phyloP scores from a whole-genome alignment of 2,329 filamentous ascomycete species.

The Taxawa tesnikishii region DNA sequence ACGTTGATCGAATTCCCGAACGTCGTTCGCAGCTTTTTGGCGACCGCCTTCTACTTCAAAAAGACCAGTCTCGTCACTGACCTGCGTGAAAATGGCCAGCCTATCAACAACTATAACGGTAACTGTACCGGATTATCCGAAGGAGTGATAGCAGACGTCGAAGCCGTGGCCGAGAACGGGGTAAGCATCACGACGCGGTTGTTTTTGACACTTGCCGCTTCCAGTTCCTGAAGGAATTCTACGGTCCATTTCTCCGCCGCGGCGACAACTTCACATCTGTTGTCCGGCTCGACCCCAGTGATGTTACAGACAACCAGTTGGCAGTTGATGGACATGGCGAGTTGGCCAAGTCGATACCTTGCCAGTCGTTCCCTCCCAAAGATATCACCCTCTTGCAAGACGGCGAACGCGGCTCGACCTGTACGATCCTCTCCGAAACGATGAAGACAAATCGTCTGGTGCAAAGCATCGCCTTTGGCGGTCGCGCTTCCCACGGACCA shows the following conservation, averaged over 20 bases:
- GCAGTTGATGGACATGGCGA: slow-evolving; percentile 18
- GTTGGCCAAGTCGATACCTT: slow-evolving; percentile 17
- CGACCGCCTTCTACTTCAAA: slow-evolving; percentile 29
- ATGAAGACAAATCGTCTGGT: slow-evolving; percentile 27
- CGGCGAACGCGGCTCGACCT: slow-evolving; percentile 30
- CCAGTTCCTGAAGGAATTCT: slow-evolving; percentile 22
- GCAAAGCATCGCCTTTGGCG: slow-evolving; percentile 26
- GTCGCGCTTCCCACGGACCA: slow-evolving; percentile 23
- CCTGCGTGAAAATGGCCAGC: slow-evolving; percentile 48
- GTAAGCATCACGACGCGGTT: slow-evolving; percentile 20
- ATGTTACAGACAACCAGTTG: slow-evolving; percentile 14
- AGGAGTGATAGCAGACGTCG: not conserved
- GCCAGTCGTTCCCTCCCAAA: slow-evolving; percentile 24
- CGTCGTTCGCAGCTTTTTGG: slow-evolving; percentile 32
- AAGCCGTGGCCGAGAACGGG: slow-evolving; percentile 10
- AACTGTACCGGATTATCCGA: slow-evolving; percentile 15
- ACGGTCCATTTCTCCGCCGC: slow-evolving; percentile 16
- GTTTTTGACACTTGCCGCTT: slow-evolving; percentile 16
- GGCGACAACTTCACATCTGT: slow-evolving; percentile 23
- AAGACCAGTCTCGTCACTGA: slow-evolving; percentile 56
- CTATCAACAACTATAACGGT: slow-evolving; percentile 27
- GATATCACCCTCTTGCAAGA: slow-evolving; percentile 30
- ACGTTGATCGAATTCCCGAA: slow-evolving; percentile 26
- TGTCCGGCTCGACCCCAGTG: slow-evolving; percentile 21
- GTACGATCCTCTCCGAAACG: slow-evolving; percentile 27